Percentiles rank a stretch among this genome's conserved stretches.
Conservation (phyloP, 345 rosid genomes). For the Eucalyptus rudis region DNA sequence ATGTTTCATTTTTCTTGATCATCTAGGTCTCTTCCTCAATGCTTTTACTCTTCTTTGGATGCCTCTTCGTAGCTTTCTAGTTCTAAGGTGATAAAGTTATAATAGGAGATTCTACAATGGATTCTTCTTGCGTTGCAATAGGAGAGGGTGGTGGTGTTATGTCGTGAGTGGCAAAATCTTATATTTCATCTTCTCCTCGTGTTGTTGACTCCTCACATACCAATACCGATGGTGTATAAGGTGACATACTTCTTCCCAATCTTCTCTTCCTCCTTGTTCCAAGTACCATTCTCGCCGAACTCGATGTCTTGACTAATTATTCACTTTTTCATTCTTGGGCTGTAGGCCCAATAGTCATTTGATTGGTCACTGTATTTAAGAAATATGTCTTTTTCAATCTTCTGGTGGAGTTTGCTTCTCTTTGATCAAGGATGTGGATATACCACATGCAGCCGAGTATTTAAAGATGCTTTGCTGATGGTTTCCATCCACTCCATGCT, state of each 20-base stretch:
- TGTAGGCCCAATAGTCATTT: background rate
- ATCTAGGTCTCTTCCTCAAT: background rate
- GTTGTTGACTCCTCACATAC: background rate
- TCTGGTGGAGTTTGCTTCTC: background rate
- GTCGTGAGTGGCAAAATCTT: background rate
- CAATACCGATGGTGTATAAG: background rate
- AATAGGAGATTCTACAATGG: background rate
- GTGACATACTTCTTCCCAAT: background rate
- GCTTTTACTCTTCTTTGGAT: background rate
- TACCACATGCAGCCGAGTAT: background rate
- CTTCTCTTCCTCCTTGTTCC: background rate
- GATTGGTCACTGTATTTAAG: background rate
- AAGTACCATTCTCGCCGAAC: background rate
- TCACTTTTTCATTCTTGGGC: background rate
- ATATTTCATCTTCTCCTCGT: background rate
- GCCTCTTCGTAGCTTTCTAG: background rate
- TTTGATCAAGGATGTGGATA: background rate
- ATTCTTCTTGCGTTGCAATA: background rate
- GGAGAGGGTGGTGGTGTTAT: background rate
- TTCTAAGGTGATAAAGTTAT: background rate
- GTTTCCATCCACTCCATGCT: background rate
- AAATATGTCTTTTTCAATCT: background rate
- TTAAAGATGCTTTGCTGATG: background rate
- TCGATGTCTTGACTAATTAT: background rate
- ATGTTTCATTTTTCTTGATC: background rate